Evolutionary conservation across 306 rosid genomes (phyloP), one percentile per base, ranked within the genome.

Genomic region (Quercus glauca): DNA sequence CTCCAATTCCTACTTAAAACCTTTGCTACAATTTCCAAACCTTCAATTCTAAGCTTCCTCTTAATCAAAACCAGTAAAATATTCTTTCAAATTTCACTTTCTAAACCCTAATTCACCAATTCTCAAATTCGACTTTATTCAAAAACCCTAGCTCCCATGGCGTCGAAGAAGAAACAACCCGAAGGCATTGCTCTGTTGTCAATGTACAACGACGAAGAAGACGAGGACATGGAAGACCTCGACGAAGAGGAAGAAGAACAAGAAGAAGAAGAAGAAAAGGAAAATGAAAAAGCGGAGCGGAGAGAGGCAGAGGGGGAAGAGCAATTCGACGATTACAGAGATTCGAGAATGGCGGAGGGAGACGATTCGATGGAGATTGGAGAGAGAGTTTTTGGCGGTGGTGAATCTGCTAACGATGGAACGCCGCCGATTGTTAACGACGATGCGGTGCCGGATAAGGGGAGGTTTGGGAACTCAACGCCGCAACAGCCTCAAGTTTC

Each of bases 181-280:
- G 96, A 92, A 75, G 96, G 96, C 19, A 92, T 92, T 55, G 97
- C 96, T 26, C 73, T 92, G 71, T 71, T 92, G 19, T 92, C 97
- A 80, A 88, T 86, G 92, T 90, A 92, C 88, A 79, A 92, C 82
- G 97, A 93, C 59, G 93, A 90, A 15, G 84, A 86, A 7, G 85
- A 71, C n/a, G 91, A 88, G 74, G 88, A 57, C 5, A 86, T 83
- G 25, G 91, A 89, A 57, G 88, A 68, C 5, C 78, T 28, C 28
- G 69, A 69, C 13, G 69, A 78, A 1, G 64, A 55, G 45, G 82
- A 69, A 15, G 25, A 83, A 77, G 93, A 92, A 12, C 88, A 89
- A 25, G 31, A 45, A 28, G 69, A 75, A 26, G 15, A 55, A n/a
- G 88, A 83, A 76, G 97, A 92, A 9, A 90, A 90, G 29, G 31